Evolutionary conservation across 2,329 filamentous ascomycete genomes (phyloP), one percentile per base, ranked within the genome.

Genomic region (Fusarium sp.): DNA sequence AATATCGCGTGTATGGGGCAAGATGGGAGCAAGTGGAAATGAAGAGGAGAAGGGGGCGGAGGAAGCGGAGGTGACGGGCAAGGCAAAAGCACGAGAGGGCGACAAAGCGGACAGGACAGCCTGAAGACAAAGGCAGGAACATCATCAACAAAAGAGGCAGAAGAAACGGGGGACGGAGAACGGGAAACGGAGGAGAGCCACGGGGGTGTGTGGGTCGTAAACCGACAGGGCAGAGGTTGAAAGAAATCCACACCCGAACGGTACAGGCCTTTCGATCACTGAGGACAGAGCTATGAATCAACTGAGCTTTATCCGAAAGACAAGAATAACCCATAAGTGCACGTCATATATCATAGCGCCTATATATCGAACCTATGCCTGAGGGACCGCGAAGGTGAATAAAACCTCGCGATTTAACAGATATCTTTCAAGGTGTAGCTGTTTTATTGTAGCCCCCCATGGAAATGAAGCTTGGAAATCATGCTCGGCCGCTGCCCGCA

Each of bases 141-240:
- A 72, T 38, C 36, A 55, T 47, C 36, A 55, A 54, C 56, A 67
- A 56, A 68, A 69, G 41, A 69, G 65, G 66, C 64, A 68, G 42
- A 68, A 55, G 64, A 64, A 58, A 63, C 47, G 71, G 72, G 67
- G 68, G 67, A 63, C 67, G 68, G 56, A 60, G 70, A 63, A 68
- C 66, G 70, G 70, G 70, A 72, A 73, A 73, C 70, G 70, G 70
- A 73, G 68, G 70, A 72, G 58, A 70, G 64, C 70, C 69, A 72
- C 70, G 70, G 70, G 70, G 69, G 64, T 44, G 70, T 63, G 70
- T 73, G 69, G 69, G 66, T 71, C 60, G 48, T 52, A 62, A 73
- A 73, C 66, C 70, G 62, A 73, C 62, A 73, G 58, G 70, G 71
- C 62, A 58, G 6, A 59, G 59, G 48, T 44, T 61, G 64, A 54